Evolutionary conservation across 2,329 filamentous ascomycete species (phyloP), one percentile per base, ranked within the genome.

Genomic region (Berkeleyomyces rouxiae): DNA sequence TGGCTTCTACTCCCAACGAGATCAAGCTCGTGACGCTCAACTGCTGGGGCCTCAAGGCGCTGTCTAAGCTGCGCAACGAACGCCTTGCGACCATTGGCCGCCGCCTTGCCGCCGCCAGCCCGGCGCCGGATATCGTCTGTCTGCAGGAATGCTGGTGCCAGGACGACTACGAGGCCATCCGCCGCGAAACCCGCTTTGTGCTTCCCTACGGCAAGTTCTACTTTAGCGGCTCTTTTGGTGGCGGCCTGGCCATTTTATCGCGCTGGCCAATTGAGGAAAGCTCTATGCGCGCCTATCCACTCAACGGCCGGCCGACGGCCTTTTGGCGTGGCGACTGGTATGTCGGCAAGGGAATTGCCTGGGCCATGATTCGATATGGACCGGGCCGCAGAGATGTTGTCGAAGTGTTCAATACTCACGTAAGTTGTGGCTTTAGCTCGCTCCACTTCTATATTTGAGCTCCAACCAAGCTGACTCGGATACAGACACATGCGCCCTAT

Each of bases 281-380:
- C 72, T 84, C 80, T 69, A 95, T 97, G 90, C 80, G 83, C 67
- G 79, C 79, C 3, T 99, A 96, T 71, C 84, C 90, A n/a, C 79
- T 99, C 61, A 96, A 96, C 72, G 93, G 93, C 16, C 82, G 92
- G 16, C 93, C 93, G 4, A 92, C 90, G 7, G 92, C 92, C 3
- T 96, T 97, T 74, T 96, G 87, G 75, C 80, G 92, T 65, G 93
- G 93, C 9, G 92, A 97, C 73, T 97, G 92, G 90, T 97, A 85
- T 70, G 91, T 96, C 7, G 93, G 93, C 0, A 97, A 97, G 72
- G 93, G 93, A 13, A 84, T 97, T 49, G 93, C 92, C 5, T 87
- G 82, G 70, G 92, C 92, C 2, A 81, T 82, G 66, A 86, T 97
- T 67, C 78, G 87, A 3, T 85, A 87, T 67, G 88, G 88, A 0